phyloP scores from a whole-genome alignment of 805 yeast genomes.

The Debaryomyces tyrocola region DNA sequence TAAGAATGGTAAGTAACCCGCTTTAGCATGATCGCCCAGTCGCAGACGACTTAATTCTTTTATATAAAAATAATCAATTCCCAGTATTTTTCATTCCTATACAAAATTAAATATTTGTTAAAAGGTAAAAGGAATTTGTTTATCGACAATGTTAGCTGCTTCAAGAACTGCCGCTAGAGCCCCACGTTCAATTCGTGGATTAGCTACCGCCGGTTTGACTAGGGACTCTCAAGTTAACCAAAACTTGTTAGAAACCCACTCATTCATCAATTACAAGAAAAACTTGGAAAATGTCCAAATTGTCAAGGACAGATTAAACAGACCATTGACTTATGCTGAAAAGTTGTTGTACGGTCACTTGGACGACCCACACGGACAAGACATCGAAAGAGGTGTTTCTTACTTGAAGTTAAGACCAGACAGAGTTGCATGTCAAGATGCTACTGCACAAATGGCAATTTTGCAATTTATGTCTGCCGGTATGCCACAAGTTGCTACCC shows the following conservation, averaged over 20 bases:
- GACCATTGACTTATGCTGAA: slow-evolving; percentile 95
- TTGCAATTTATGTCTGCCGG: slow-evolving; percentile 97
- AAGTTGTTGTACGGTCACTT: slow-evolving; percentile 93
- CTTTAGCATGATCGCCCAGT: slow-evolving; percentile 1
- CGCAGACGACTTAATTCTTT: not conserved
- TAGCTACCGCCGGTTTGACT: slow-evolving; percentile 54
- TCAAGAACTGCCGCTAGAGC: slow-evolving; percentile 37
- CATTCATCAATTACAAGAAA: slow-evolving; percentile 89
- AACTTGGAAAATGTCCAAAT: slow-evolving; percentile 85
- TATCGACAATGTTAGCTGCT: slow-evolving; percentile 39
- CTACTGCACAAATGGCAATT: slow-evolving; percentile 98
- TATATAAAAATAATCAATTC: not conserved
- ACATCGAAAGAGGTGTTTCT: slow-evolving; percentile 81
- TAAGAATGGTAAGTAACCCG: slow-evolving; percentile 2
- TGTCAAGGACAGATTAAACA: slow-evolving; percentile 74
- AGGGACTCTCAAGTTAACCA: slow-evolving; percentile 75
- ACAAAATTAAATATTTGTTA: no score
- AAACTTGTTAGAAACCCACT: slow-evolving; percentile 78
- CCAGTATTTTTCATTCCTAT: not conserved
- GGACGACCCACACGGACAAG: slow-evolving; percentile 88
- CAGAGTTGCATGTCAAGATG: slow-evolving; percentile 98
- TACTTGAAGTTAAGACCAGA: slow-evolving; percentile 95
- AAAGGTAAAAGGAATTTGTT: no score
- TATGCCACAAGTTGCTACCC: slow-evolving; percentile 86
- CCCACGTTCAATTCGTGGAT: slow-evolving; percentile 41